These are phyloP conservation scores for Onygenales sp. DNA, from an alignment of 2,329 filamentous ascomycete genomes.

Conservation along the genomic window DNA sequence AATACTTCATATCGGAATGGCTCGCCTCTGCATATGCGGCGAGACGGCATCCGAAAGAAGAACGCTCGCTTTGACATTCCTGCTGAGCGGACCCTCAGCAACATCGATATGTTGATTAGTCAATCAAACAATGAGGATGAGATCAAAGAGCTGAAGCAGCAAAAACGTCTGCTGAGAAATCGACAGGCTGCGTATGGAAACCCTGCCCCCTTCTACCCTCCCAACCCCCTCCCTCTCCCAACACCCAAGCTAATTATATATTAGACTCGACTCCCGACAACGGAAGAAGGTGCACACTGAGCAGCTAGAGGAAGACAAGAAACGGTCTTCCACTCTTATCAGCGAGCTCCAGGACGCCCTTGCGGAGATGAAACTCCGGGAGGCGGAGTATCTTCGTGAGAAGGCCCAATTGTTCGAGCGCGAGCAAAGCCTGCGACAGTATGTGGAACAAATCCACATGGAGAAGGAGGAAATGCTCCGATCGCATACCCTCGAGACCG, in stretches of 20 bases:
- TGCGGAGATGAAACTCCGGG: constrained; percentile 55
- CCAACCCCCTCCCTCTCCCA: neutral
- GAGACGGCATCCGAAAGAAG: constrained; percentile 95
- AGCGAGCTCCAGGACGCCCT: constrained; percentile 70
- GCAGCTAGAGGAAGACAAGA: constrained; percentile 93
- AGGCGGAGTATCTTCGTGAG: constrained; percentile 42
- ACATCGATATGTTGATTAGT: constrained; percentile 87
- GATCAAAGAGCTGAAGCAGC: constrained; percentile 97
- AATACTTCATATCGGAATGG: constrained; percentile 62
- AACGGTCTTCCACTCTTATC: constrained; percentile 71
- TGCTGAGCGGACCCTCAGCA: constrained; percentile 81
- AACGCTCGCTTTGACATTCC: constrained; percentile 97
- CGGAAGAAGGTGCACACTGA: constrained; percentile 98
- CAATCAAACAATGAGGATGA: constrained; percentile 74
- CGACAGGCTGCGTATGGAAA: constrained; percentile 83
- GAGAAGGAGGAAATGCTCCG: constrained; percentile 91
- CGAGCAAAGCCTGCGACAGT: constrained; percentile 64
- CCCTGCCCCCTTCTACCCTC: constrained; percentile 16
- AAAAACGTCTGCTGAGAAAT: constrained; percentile 90
- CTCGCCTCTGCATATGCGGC: constrained; percentile 63
- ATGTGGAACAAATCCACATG: constrained; percentile 65
- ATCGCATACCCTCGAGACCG: constrained; percentile 79
- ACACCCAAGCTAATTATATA: constrained; percentile 2
- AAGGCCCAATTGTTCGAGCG: constrained; percentile 58
- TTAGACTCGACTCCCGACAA: constrained; percentile 85